Evolutionary conservation across 306 rosid genomes (phyloP), one percentile per base, ranked within the genome.

Genomic region (Castanea mollissima): DNA sequence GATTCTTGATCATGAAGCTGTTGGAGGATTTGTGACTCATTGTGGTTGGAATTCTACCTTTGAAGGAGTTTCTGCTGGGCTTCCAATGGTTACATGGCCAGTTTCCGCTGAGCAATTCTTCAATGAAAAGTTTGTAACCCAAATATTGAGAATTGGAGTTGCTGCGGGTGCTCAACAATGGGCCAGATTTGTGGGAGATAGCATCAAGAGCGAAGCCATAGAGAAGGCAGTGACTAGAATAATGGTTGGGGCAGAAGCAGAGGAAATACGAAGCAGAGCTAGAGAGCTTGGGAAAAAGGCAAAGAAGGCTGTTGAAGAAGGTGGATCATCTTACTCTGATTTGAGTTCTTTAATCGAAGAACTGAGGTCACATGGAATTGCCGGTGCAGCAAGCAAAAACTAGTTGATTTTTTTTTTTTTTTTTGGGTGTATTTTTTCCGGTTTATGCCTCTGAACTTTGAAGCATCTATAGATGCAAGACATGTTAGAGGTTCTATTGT

Each of bases 41-140:
- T 84, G 87, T 73, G 90, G 90, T 19, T 87, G 90, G 88, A 87
- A 87, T 57, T 86, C 84, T 0, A 23, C 71, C 0, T 23, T 87
- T 7, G 88, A 87, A 59, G 86, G 54, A 13, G 76, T 87, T 35
- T 21, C 54, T 19, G 76, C 82, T 0, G 88, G 90, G 12, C 74
- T 87, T 27, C 73, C 84, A 0, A 79, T 81, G 88, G 81, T 73
- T 44, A 87, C 86, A 1, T 87, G 90, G 90, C 90, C 90, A 0
- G 68, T 76, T 38, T 59, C 32, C 0, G 78, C 58, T 0, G 86
- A 87, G 25, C 86, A 87, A 31, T 81, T 87, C 51, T 78, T 29
- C 75, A 87, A 76, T 38, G 87, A 87, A 82, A 84, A 81, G 56
- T 32, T 87, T 56, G 84, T 84, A 69, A 81, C 80, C 10, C 5